A percentile compares a stretch with the other conserved stretches of the same genome.
Conservation (phyloP, 331 rosid species). For the Quercus tomentella region DNA sequence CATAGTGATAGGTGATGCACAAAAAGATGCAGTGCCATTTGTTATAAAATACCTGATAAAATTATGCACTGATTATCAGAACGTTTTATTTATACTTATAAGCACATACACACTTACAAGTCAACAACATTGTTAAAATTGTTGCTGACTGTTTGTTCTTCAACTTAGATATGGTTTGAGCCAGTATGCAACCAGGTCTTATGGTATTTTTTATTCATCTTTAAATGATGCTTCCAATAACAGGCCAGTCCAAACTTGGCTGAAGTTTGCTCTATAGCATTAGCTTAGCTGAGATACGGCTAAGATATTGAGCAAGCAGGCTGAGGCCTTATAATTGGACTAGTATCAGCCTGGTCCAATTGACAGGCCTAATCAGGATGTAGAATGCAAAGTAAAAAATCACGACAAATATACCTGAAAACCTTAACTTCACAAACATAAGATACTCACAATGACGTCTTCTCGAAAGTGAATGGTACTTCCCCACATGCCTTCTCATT, state of each 20-base stretch:
- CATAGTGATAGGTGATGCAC: neutral
- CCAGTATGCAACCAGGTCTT: neutral
- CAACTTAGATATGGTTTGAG: neutral
- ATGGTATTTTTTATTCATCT: neutral
- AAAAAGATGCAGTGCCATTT: neutral
- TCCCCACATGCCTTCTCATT: conserved; percentile 19
- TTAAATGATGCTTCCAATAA: neutral
- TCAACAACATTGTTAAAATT: neutral
- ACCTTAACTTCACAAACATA: neutral
- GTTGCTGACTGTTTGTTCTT: neutral
- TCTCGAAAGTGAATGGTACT: conserved; percentile 19
- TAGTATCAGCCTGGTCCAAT: neutral
- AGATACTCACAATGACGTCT: conserved; percentile 42
- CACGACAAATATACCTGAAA: neutral
- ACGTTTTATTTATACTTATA: neutral
- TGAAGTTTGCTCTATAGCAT: neutral
- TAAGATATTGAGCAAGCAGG: neutral
- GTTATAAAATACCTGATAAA: neutral
- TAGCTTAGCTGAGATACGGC: neutral
- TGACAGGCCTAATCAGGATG: neutral
- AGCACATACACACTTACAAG: neutral
- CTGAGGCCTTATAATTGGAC: neutral
- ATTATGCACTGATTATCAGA: neutral
- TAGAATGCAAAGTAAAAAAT: neutral
- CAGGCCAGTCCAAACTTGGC: neutral